phyloP scores from a whole-genome alignment of 2,329 filamentous ascomycete genomes.

The Penicillium vulpinum region DNA sequence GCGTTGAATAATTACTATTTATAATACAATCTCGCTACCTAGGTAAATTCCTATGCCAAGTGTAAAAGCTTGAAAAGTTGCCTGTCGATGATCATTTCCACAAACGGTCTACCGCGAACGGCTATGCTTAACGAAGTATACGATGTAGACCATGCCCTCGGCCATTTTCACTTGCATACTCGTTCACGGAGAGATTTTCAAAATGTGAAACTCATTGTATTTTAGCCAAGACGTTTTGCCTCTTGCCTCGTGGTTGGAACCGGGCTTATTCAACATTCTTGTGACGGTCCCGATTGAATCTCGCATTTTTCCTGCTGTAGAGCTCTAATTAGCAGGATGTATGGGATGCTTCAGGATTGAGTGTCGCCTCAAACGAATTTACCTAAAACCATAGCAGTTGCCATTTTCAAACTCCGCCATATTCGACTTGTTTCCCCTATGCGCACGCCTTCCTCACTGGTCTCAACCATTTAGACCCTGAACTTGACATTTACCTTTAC shows the following conservation, averaged over 20 bases:
- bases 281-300: conserved; percentile 19
- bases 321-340: conserved; percentile 11
- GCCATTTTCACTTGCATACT: conserved; percentile 12
- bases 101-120: conserved; percentile 19
- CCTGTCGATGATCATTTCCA: conserved; percentile 3
- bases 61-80: background rate
- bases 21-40: background rate
- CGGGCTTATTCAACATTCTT: conserved; percentile 20
- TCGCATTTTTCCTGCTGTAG: conserved; percentile 20
- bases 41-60: background rate
- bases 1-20: background rate
- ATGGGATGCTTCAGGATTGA: conserved; percentile 5
- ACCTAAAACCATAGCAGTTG: background rate
- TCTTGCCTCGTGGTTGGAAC: conserved; percentile 22
- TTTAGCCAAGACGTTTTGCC: background rate
- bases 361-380: background rate
- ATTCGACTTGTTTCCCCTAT: background rate
- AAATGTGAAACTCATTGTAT: background rate
- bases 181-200: conserved; percentile 10
- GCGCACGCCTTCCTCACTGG: background rate
- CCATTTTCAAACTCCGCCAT: background rate
- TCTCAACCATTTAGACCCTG: background rate
- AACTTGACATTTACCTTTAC: background rate
- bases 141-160: background rate
- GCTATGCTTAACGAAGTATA: conserved; percentile 7